phyloP scores from a whole-genome alignment of 306 rosid genomes.

The Cicer judaicum region DNA sequence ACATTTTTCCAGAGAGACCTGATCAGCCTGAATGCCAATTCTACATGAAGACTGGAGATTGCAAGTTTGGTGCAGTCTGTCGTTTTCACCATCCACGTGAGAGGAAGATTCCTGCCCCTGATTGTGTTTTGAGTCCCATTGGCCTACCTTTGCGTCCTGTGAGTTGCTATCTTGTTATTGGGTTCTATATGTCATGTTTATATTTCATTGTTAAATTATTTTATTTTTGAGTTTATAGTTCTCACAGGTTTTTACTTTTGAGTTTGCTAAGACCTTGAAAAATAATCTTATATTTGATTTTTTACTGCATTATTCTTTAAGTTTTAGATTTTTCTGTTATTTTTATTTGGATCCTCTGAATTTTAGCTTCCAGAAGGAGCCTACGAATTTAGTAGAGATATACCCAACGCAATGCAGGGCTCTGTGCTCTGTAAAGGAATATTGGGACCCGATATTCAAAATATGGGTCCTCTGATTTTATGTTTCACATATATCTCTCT shows the following conservation, averaged over 20 bases:
- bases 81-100: constrained; percentile 95
- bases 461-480: neutral
- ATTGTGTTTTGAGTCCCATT: constrained; percentile 86
- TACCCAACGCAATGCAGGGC: neutral
- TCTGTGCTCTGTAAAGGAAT: neutral
- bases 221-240: constrained; percentile 28
- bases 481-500: neutral
- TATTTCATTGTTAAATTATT: constrained; percentile 32
- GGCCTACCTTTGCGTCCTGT: constrained; percentile 97
- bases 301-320: neutral
- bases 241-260: constrained; percentile 9
- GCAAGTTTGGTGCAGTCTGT: constrained; percentile 96
- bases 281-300: constrained; percentile 17
- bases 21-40: constrained; percentile 98
- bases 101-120: constrained; percentile 88
- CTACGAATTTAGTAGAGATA: neutral
- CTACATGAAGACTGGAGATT: constrained; percentile 98
- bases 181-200: constrained; percentile 20
- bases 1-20: constrained; percentile 95
- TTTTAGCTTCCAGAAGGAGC: neutral
- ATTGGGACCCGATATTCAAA: neutral
- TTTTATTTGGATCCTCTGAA: neutral
- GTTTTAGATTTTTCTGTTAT: neutral
- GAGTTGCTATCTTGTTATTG: constrained; percentile 50
- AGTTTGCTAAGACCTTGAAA: constrained; percentile 15